These are phyloP conservation scores for Ustilago vetiveriae DNA, from an alignment of 1,284 basidiomycete species.

Conservation along the genomic window DNA sequence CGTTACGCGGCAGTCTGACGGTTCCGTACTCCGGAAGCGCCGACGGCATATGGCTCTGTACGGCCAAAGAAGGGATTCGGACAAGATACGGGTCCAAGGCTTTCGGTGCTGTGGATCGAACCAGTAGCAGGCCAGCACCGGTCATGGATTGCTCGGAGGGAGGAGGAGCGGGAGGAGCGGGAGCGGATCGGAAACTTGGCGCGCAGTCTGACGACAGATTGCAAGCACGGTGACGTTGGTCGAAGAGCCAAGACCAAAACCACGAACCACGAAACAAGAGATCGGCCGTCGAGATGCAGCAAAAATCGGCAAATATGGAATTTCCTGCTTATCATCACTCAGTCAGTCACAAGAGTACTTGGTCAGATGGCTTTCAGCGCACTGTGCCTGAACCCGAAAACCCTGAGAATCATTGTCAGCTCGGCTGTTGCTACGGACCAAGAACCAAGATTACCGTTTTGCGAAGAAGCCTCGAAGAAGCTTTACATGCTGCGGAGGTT, in stretches of 20 bases:
- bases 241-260: neutral
- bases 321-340: too few relatives aligned
- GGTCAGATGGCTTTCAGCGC: too few relatives aligned
- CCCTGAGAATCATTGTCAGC: neutral
- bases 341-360: neutral
- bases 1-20: neutral
- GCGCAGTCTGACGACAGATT: conserved; percentile 30
- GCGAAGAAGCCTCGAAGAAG: too few relatives aligned
- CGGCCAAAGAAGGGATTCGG: neutral
- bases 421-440: too few relatives aligned
- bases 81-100: conserved; percentile 7
- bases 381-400: neutral
- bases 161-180: neutral
- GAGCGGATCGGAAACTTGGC: neutral
- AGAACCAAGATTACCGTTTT: too few relatives aligned
- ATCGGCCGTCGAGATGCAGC: conserved; percentile 2
- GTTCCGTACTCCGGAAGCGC: neutral
- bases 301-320: conserved; percentile 4
- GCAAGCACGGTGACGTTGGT: conserved; percentile 39
- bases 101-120: neutral
- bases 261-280: too few relatives aligned
- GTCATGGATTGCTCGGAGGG: too few relatives aligned
- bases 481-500: too few relatives aligned
- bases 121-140: too few relatives aligned
- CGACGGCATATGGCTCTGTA: conserved; percentile 1